Base-by-base conservation (phyloP, 2,329 filamentous ascomycete genomes). In the Fusarium sacchari region DNA sequence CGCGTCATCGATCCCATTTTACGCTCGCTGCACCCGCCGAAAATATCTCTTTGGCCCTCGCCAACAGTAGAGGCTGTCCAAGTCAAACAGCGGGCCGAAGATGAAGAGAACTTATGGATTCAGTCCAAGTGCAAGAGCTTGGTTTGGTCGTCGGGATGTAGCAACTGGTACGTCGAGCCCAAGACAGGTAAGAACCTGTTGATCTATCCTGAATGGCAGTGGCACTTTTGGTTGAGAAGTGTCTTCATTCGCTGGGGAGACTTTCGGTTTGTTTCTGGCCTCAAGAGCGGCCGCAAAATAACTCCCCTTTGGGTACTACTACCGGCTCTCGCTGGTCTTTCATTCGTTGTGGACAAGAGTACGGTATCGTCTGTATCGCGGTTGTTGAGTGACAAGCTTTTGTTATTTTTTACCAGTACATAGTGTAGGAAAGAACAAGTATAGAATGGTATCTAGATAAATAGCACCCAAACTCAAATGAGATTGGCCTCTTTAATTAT, bases 401-500 rank as follows among this genome's bases (percentile, higher is more conserved):
- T 17, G 1, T 20, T 36, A 20, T 12, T 9, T 8, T 20, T 14
- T 7, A 17, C 17, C 20, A 36, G 30, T 24, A 20, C 17, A 52
- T 36, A 20, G 18, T 18, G 8, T 20, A 3, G 3, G 8, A 24
- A 24, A 14, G 3, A 18, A 13, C 24, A 6, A 24, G 5, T 5
- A 18, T 4, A 50, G 5, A 11, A 34, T 5, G 15, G 11, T 24
- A 20, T 50, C 22, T 24, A n/a, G 30, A 50, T 9, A 30, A 47
- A 6, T 13, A 49, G 8, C 7, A 34, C 11, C 11, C 6, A 3
- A 22, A 18, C 8, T 11, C 11, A 50, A 24, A 22, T 0, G 15
- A 22, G 0, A 3, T 14, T 12, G 1, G 4, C 4, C 26, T 26
- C 6, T 30, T 10, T 17, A 3, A 10, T n/a, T 22, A 12, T 47